These are phyloP conservation scores for Dendrobium nobile DNA, from an alignment of 106 monocot genomes.

Conservation along the genomic window DNA sequence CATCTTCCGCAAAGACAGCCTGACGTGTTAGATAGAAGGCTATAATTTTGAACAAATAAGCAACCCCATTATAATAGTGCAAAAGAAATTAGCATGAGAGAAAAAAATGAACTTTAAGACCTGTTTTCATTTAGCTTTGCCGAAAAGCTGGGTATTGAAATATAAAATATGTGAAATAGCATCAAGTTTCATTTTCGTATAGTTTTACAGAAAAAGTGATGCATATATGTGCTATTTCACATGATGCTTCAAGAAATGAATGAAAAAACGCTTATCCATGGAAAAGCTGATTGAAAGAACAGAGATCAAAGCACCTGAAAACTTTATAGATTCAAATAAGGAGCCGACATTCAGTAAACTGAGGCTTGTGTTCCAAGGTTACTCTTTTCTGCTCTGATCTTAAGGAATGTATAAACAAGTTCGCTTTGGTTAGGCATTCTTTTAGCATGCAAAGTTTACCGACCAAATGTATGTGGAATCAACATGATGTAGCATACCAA, in stretches of 20 bases:
- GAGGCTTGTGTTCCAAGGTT: background rate
- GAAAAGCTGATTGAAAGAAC: background rate
- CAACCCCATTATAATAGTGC: background rate
- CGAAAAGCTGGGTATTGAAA: background rate
- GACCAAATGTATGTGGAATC: background rate
- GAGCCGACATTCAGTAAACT: background rate
- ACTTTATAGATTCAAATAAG: background rate
- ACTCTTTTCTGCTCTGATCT: background rate
- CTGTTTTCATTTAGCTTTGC: background rate
- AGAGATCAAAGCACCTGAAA: background rate
- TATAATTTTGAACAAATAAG: background rate
- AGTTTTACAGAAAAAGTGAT: background rate
- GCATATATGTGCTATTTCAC: background rate
- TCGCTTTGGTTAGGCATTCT: too few species aligned
- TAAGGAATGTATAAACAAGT: too few species aligned
- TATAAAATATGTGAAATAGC: background rate
- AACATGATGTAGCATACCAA: background rate
- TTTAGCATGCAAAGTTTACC: background rate
- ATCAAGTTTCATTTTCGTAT: background rate
- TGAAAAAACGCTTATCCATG: background rate
- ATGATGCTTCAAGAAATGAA: background rate
- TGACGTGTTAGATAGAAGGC: background rate
- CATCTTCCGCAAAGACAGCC: slow-evolving; percentile 66
- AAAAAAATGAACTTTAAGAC: background rate
- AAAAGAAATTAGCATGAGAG: background rate